These are phyloP conservation scores for Pseudogymnoascus sp. DNA, from an alignment of 2,329 filamentous ascomycete genomes.

Conservation along the genomic window DNA sequence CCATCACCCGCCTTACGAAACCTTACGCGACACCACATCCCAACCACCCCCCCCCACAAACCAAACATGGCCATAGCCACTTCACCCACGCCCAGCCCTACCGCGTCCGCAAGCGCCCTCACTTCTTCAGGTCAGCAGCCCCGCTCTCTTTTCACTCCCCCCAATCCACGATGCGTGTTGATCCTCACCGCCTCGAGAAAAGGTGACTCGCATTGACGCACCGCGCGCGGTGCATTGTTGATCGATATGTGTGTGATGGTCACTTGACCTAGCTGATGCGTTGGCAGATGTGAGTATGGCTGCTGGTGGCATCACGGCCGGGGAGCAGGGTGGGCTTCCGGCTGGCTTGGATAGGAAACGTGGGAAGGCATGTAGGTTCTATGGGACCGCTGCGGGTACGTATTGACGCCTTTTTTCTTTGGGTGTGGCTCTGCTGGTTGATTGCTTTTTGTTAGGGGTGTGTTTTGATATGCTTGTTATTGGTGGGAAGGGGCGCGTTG, in stretches of 20 bases:
- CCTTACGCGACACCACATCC: background rate
- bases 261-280: background rate
- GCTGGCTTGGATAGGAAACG: background rate
- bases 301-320: background rate
- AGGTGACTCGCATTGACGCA: background rate
- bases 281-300: background rate
- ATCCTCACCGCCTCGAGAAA: background rate
- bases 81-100: conserved; percentile 6
- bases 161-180: background rate
- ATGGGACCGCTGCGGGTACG: conserved; percentile 3
- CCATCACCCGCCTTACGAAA: background rate
- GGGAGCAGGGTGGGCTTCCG: background rate
- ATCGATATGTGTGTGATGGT: background rate
- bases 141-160: background rate
- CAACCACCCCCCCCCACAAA: background rate
- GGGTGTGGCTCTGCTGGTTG: background rate
- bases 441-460: background rate
- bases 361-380: background rate
- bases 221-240: background rate
- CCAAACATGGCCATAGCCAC: background rate
- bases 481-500: background rate
- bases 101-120: conserved; percentile 3
- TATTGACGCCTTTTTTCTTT: background rate
- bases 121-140: conserved; percentile 10
- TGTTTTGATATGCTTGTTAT: conserved; percentile 1